Evolutionary conservation across 179 eudicot genomes (phyloP), one percentile per base, ranked within the genome.

Genomic region (Vitellaria paradoxa): DNA sequence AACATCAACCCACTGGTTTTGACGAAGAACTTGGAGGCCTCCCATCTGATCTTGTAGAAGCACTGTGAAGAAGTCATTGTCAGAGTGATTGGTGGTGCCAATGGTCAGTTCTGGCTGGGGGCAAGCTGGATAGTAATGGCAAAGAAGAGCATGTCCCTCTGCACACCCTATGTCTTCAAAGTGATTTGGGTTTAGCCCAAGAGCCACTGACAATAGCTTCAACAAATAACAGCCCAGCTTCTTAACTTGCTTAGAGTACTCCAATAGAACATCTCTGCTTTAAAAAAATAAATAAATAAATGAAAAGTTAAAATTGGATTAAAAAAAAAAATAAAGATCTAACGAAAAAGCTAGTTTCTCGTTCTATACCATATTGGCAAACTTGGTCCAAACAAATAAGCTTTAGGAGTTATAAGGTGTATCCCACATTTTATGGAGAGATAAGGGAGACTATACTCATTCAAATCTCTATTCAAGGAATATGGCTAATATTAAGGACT

Each of bases 61-160:
- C 5, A 90, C 46, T 2, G 93, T 88, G 57, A 90, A 30, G 85
- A 88, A 86, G 50, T 79, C 81, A 14, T 62, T 71, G 49, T 90
- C 90, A 0, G 89, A 52, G 69, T 90, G 91, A 18, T 76, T 82
- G 62, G 76, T 70, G 17, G 81, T 78, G 30, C 89, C 90, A 5
- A 90, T 24, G 7, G 93, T 82, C 11, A 85, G 65, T 42, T 90
- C 85, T n/a, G 93, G 91, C 52, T 90, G 79, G 3, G 93, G 93
- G 57, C 93, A 90, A 50, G 87, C 80, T 0, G 89, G 87, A 59
- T 86, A 86, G 74, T 76, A 83, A 53, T 85, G 86, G 21, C 86
- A 46, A 7, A 76, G 3, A 49, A 81, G 0, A 23, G 21, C 13
- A 9, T 71, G 67, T 21, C 82, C 86, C 56, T 81, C 76, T 0